Conservation (phyloP, 108 stramenopile species). For the Chaetoceros tenuissimus region DNA sequence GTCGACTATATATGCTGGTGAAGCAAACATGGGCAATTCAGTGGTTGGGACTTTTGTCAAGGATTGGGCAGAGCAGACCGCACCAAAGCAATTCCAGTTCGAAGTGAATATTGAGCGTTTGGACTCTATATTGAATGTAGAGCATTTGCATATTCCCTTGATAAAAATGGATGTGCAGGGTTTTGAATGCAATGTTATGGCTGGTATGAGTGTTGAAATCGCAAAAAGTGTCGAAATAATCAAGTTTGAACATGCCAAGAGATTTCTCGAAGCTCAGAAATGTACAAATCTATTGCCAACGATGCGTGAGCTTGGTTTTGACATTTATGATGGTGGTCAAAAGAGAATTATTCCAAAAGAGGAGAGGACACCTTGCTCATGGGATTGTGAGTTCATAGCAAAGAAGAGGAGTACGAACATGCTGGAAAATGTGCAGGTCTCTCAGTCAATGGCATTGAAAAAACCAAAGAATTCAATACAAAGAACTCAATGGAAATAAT, state of each 20-base stretch:
- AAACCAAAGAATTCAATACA: too few relatives aligned
- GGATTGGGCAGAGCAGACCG: background rate
- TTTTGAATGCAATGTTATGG: conserved; percentile 11
- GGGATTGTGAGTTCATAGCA: too few relatives aligned
- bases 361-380: too few relatives aligned
- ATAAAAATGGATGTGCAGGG: conserved; percentile 19
- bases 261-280: conserved; percentile 4
- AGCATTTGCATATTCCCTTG: background rate
- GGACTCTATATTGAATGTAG: conserved; percentile 5
- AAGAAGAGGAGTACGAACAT: too few relatives aligned
- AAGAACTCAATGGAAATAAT: too few relatives aligned
- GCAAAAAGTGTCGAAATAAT: conserved; percentile 11
- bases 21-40: too few relatives aligned
- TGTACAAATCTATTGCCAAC: conserved; percentile 6
- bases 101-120: conserved; percentile 10
- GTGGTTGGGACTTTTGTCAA: too few relatives aligned
- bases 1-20: too few relatives aligned
- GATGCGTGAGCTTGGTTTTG: conserved; percentile 1
- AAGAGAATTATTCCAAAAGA: too few relatives aligned
- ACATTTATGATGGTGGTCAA: too few relatives aligned
- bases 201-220: conserved; percentile 7
- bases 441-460: too few relatives aligned
- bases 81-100: background rate
- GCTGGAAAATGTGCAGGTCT: too few relatives aligned
- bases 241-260: conserved; percentile 8